A percentile compares a stretch with the other conserved stretches of the same genome.
phyloP scores from a whole-genome alignment of 495 filamentous ascomycete species.

The Penicillium verhagenii region DNA sequence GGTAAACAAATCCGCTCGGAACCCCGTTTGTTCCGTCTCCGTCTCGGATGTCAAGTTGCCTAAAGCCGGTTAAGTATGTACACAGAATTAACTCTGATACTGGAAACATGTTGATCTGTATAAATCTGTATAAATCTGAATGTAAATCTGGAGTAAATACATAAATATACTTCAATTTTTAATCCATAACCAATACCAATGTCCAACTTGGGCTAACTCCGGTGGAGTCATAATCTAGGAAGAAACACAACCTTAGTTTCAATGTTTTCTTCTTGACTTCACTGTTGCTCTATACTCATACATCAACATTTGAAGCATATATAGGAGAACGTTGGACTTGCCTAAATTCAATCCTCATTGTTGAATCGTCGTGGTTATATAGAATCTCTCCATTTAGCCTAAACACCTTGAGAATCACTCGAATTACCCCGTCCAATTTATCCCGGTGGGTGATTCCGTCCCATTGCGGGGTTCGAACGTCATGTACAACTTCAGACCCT shows the following conservation, averaged over 20 bases:
- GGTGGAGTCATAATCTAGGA: no score
- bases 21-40: conserved; percentile 1
- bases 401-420: background rate
- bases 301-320: no score
- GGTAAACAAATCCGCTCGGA: background rate
- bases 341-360: background rate
- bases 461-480: conserved; percentile 28
- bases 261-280: no score
- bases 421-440: background rate
- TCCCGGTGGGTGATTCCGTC: conserved; percentile 18
- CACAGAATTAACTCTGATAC: no score
- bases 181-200: no score
- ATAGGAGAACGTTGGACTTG: background rate
- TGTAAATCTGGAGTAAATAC: no score
- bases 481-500: conserved; percentile 13
- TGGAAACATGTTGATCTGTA: no score
- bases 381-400: background rate
- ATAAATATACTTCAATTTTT: no score
- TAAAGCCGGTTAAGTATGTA: background rate
- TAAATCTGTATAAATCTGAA: no score
- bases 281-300: no score
- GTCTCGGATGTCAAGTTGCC: background rate
- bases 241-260: no score
- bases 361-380: background rate
- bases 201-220: no score